Conservation (phyloP, 768 basidiomycete species). For the Russula vinacea region DNA sequence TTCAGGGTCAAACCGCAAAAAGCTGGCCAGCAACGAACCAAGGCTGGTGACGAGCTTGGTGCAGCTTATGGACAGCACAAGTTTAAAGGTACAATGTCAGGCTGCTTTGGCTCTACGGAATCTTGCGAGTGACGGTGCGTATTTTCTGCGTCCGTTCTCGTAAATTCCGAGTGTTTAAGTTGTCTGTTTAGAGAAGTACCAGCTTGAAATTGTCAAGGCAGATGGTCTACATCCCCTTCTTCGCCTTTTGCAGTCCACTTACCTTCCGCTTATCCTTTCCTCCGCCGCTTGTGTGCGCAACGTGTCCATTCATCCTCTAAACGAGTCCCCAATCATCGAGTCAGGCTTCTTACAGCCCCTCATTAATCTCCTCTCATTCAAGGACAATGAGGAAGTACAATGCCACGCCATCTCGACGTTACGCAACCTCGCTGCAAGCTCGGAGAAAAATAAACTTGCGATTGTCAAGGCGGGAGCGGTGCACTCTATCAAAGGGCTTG, state of each 20-base stretch:
- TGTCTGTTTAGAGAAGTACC: slow-evolving; percentile 82
- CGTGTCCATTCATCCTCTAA: slow-evolving; percentile 96
- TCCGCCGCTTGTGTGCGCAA: slow-evolving; percentile 98
- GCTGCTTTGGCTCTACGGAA: slow-evolving; percentile 95
- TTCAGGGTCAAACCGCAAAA: slow-evolving; percentile 83
- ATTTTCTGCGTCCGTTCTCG: not conserved
- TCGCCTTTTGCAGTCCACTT: slow-evolving; percentile 92
- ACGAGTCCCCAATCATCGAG: slow-evolving; percentile 99
- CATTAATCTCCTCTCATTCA: slow-evolving; percentile 94
- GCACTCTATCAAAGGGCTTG: slow-evolving; percentile 93
- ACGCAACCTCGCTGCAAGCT: slow-evolving; percentile 92
- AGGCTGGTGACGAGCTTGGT: slow-evolving; percentile 93
- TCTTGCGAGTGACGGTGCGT: slow-evolving; percentile 90
- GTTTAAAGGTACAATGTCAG: slow-evolving; percentile 98
- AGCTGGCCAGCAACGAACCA: slow-evolving; percentile 89
- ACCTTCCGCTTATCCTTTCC: slow-evolving; percentile 95
- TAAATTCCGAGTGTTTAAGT: slow-evolving; percentile 1
- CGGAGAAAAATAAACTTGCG: slow-evolving; percentile 96
- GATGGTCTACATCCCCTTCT: slow-evolving; percentile 90
- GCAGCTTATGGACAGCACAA: slow-evolving; percentile 93
- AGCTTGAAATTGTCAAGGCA: slow-evolving; percentile 95
- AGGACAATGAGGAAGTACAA: slow-evolving; percentile 99
- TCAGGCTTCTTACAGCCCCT: slow-evolving; percentile 95
- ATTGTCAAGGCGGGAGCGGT: slow-evolving; percentile 98
- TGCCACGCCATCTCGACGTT: slow-evolving; percentile 98